Evolutionary conservation across 495 filamentous ascomycete species (phyloP), one percentile per base, ranked within the genome.

Genomic region (Neurospora sp.): DNA sequence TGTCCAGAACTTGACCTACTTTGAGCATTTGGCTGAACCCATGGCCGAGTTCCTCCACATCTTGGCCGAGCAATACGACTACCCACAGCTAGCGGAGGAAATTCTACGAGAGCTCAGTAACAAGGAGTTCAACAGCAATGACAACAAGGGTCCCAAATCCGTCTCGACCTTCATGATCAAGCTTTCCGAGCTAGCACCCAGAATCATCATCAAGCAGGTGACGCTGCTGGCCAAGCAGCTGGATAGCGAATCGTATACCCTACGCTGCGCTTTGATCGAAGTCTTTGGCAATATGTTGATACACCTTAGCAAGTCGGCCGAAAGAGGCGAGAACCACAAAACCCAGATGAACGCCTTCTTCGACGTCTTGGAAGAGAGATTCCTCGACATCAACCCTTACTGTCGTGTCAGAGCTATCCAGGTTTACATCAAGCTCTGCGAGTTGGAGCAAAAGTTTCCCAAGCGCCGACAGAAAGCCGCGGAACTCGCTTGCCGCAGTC

Each of bases 1-100:
- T 79, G 92, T 98, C 69, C 96, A 98, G 79, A 98, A 94, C 77
- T 83, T 99, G 72, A 96, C 96, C 0, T 99, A 99, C 82, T 99
- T 98, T 73, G 96, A 99, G 81, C 96, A 99, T 81, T 83, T 99
- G 19, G 94, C 96, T 0, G 96, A 99, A 79, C 96, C 96, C 0
- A 99, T 99, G 96, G 96, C 96, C 28, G 96, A 99, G 81, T 97
- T 98, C 77, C 84, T 98, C 0, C 94, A 98, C 75, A 99, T 99
- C 76, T 86, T 99, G 34, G 88, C 93, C 0, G 94, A 98, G 78
- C 94, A 98, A 88, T 99, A 98, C 84, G 96, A 99, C 82, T 97
- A 98, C 78, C 93, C 94, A 10, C 96, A 99, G 78, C 86, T 99
- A 8, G 90, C 93, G 1, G 96, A 98, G 81, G 96, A 98, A 79